Evolutionary conservation across 805 yeast species (phyloP).

Genomic region (Zygotorulaspora sp.): DNA sequence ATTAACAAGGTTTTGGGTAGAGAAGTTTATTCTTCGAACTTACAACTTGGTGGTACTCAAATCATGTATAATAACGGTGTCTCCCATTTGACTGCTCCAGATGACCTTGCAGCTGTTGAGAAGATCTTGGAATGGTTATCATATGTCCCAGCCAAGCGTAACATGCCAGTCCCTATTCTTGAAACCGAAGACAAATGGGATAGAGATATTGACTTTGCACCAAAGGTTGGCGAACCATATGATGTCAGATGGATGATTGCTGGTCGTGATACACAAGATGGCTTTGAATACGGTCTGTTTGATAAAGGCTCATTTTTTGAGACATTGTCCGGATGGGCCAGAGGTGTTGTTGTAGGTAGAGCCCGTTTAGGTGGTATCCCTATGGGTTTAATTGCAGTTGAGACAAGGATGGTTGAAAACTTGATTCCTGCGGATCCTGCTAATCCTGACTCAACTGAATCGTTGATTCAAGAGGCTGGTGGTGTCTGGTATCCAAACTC

Average conservation of each 20-base stretch:
- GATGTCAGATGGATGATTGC: slow-evolving; percentile 94
- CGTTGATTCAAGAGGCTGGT: slow-evolving; percentile 89
- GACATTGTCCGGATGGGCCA: slow-evolving; percentile 97
- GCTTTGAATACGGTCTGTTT: slow-evolving; percentile 81
- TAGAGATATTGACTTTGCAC: slow-evolving; percentile 79
- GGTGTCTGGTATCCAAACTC: slow-evolving; percentile 99
- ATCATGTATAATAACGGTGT: slow-evolving; percentile 99
- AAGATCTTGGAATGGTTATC: slow-evolving; percentile 95
- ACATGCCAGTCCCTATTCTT: slow-evolving; percentile 84
- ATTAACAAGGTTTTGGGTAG: slow-evolving; percentile 94
- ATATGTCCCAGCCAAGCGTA: slow-evolving; percentile 86
- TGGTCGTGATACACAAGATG: slow-evolving; percentile 65
- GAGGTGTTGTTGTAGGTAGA: slow-evolving; percentile 97
- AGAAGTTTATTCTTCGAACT: slow-evolving; percentile 93
- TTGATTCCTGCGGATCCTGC: slow-evolving; percentile 97
- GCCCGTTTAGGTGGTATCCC: slow-evolving; percentile 99
- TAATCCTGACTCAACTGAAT: slow-evolving; percentile 89
- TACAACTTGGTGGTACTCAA: slow-evolving; percentile 98
- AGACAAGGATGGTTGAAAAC: slow-evolving; percentile 85
- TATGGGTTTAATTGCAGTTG: slow-evolving; percentile 96
- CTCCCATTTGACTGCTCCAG: slow-evolving; percentile 93
- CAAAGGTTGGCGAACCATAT: slow-evolving; percentile 65
- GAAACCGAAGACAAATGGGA: slow-evolving; percentile 88
- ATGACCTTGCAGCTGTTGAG: slow-evolving; percentile 93
- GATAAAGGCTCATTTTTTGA: slow-evolving; percentile 93